A percentile compares a stretch with the other conserved stretches of the same genome.
Evolutionary conservation across 176 grass and related monocot genomes (phyloP).

Genomic region (Bonia amplexicaulis): DNA sequence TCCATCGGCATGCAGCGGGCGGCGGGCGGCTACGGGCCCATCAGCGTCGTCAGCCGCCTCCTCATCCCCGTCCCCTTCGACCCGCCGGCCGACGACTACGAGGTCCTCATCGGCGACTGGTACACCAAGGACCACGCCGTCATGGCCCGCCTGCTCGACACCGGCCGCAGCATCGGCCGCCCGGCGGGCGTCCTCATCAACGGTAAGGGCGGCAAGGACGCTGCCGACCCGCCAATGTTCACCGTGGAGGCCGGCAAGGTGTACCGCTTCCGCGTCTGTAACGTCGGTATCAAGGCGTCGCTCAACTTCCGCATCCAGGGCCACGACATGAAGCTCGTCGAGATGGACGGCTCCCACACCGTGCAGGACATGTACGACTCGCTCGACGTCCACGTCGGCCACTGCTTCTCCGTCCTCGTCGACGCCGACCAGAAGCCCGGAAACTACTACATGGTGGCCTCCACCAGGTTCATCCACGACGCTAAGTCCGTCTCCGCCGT

Average conservation of each 20-base stretch:
- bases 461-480: conserved; percentile 53
- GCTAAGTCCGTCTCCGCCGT: conserved; percentile 7
- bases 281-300: conserved; percentile 57
- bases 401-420: conserved; percentile 65
- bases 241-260: conserved; percentile 58
- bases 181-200: conserved; percentile 56
- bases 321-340: conserved; percentile 61
- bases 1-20: conserved; percentile 66
- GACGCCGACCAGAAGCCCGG: conserved; percentile 54
- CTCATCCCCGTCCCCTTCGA: conserved; percentile 74
- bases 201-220: conserved; percentile 33
- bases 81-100: conserved; percentile 44
- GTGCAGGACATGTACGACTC: conserved; percentile 55
- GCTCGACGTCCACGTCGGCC: conserved; percentile 59
- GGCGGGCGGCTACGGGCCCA: conserved; percentile 57
- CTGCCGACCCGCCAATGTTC: conserved; percentile 25
- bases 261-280: conserved; percentile 67
- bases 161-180: conserved; percentile 39
- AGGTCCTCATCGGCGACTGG: conserved; percentile 74
- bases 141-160: conserved; percentile 34
- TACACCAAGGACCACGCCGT: conserved; percentile 59
- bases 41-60: conserved; percentile 66
- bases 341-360: conserved; percentile 67
- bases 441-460: conserved; percentile 64
- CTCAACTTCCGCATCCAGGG: conserved; percentile 87